Base-by-base conservation (phyloP, 2,329 filamentous ascomycete species). In the Clonostachys solani region DNA sequence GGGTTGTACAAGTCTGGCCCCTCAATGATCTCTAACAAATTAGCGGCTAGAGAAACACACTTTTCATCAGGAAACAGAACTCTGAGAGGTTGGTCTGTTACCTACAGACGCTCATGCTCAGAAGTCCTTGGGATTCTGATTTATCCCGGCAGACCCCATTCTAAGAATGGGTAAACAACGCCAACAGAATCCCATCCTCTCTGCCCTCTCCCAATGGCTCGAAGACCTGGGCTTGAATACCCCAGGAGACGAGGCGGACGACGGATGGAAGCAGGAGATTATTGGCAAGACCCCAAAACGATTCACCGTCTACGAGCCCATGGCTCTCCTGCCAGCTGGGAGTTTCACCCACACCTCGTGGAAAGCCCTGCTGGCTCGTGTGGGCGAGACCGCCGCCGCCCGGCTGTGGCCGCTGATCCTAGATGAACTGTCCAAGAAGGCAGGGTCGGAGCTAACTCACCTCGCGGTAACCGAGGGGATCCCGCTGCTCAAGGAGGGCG, bases 391-490 rank as follows among this genome's bases (percentile, higher is more conserved):
- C 51, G 52, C 59, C 1, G 52, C 61, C 12, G 48, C 60, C 3
- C 42, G 53, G 1, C 65, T 85, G 5, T 85, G 79, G 78, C 49
- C 41, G 1, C 52, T 56, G 5, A 72, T 84, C n/a, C 60, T 85
- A 5, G 47, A 58, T 0, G 62, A 65, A 12, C 66, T 85, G 7
- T 72, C 71, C 0, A 62, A 52, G 33, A 62, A 65, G n/a, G 67
- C 62, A 8, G 48, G 45, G 12, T 60, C 64, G 2, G 51, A 45
- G 0, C 57, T 83, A 40, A 84, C 80, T 0, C 78, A 83, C 47
- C 66, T 85, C 2, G 81, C 81, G 9, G 64, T 80, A 40, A 85
- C 84, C 55, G 77, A 81, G 50, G 79, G 80, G 1, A 86, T 86
- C 43, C 82, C 82, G 1, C 61, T 75, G 3, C 68, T 67, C 7